These are phyloP conservation scores for Vaccinium vitisidaea DNA, from an alignment of 148 eudicot genomes.

Conservation along the genomic window DNA sequence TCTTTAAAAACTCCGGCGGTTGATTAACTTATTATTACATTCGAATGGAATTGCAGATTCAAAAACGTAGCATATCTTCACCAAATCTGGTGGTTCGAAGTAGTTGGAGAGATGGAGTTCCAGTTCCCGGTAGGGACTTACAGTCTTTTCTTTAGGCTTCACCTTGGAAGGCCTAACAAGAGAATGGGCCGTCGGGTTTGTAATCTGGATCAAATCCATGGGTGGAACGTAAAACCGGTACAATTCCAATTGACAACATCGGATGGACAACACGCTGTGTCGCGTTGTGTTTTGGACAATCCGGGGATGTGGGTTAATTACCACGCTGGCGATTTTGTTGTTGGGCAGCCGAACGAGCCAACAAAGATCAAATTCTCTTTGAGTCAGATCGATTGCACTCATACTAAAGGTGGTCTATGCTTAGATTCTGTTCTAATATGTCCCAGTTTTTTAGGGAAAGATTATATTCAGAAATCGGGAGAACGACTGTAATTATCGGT, in stretches of 20 bases:
- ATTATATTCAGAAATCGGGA: constrained; percentile 21
- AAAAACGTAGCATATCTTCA: constrained; percentile 72
- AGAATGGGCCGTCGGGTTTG: constrained; percentile 54
- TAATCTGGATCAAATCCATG: constrained; percentile 58
- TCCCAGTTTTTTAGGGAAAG: constrained; percentile 46
- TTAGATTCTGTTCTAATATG: constrained; percentile 71
- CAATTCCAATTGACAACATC: constrained; percentile 59
- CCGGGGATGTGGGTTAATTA: constrained; percentile 63
- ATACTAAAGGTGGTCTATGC: constrained; percentile 79
- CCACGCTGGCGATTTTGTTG: constrained; percentile 73
- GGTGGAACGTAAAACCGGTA: constrained; percentile 73
- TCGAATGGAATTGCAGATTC: constrained; percentile 39
- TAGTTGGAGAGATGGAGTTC: constrained; percentile 75
- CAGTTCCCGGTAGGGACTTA: constrained; percentile 69
- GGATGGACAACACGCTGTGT: constrained; percentile 58
- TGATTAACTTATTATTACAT: not conserved
- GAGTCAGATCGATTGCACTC: constrained; percentile 91
- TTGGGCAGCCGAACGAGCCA: constrained; percentile 35
- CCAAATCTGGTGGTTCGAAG: constrained; percentile 95
- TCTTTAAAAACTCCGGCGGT: not conserved
- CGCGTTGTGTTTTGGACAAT: constrained; percentile 47
- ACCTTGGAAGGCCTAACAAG: constrained; percentile 56
- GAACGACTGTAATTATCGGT: not conserved
- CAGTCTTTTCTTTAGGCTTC: constrained; percentile 67
- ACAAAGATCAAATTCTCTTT: constrained; percentile 65